phyloP scores from a whole-genome alignment of 148 eudicot genomes.

The Chenopodium formosanum region DNA sequence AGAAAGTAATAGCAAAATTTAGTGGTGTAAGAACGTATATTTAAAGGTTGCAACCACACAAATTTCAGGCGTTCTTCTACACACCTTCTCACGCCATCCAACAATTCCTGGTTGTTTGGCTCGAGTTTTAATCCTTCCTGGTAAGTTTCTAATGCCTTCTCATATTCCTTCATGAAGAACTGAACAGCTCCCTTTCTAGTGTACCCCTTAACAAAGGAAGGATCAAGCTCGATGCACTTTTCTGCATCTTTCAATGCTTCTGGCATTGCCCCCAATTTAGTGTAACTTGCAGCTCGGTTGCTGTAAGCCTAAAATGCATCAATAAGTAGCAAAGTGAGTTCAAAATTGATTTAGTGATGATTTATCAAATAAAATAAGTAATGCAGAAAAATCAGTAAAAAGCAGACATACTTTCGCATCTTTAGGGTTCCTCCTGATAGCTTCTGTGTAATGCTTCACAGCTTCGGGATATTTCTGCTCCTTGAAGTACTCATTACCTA shows the following conservation, averaged over 20 bases:
- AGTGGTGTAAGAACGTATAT: not conserved
- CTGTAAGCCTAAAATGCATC: conserved; percentile 60
- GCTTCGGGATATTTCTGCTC: conserved; percentile 92
- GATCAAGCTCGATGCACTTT: conserved; percentile 97
- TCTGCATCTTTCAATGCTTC: conserved; percentile 97
- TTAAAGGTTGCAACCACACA: not conserved
- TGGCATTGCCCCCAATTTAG: conserved; percentile 87
- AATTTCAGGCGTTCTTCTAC: not conserved
- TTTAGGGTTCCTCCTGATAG: conserved; percentile 79
- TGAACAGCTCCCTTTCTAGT: conserved; percentile 90
- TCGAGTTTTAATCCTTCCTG: conserved; percentile 87
- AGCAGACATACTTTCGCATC: conserved; percentile 55
- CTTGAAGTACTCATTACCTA: conserved; percentile 87
- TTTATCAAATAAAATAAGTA: not conserved
- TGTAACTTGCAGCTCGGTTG: conserved; percentile 94
- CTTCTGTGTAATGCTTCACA: conserved; percentile 78
- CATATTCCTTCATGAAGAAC: conserved; percentile 94
- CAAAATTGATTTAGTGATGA: not conserved
- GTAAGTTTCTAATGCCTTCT: conserved; percentile 90
- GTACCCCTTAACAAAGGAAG: conserved; percentile 83
- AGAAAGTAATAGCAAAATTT: not conserved
- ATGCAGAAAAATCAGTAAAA: not conserved
- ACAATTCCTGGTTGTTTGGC: conserved; percentile 68
- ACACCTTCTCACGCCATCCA: conserved; percentile 86
- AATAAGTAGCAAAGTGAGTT: not conserved